Evolutionary conservation across 2,329 filamentous ascomycete species (phyloP).

Genomic region (Cercospora sojina): DNA sequence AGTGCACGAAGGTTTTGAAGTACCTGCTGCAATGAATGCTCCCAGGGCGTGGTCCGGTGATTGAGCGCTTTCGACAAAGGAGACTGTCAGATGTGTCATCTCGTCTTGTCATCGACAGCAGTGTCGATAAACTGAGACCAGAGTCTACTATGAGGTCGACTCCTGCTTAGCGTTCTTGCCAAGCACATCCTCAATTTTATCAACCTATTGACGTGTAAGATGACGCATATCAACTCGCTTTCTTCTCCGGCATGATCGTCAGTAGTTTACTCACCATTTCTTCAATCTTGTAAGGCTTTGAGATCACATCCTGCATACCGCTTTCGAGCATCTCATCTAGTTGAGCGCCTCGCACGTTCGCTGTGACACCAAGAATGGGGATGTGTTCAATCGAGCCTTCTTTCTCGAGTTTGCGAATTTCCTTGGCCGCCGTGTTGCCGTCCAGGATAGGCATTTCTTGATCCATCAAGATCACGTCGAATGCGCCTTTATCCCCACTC

Average conservation of each 20-base stretch:
- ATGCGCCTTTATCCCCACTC: constrained; percentile 22
- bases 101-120: not conserved
- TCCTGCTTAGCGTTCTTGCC: not conserved
- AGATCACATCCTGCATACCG: constrained; percentile 39
- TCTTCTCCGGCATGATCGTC: constrained; percentile 1
- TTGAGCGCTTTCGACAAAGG: not conserved
- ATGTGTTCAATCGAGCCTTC: constrained; percentile 25
- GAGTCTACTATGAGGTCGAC: not conserved
- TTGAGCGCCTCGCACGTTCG: constrained; percentile 38
- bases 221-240: not conserved
- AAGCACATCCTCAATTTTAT: constrained; percentile 11
- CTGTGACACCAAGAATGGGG: constrained; percentile 38
- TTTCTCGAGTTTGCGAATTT: constrained; percentile 33
- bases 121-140: no score
- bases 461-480: constrained; percentile 39
- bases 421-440: constrained; percentile 32
- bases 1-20: not conserved
- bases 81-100: not conserved
- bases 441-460: constrained; percentile 39
- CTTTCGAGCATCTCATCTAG: constrained; percentile 33
- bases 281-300: constrained; percentile 38
- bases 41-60: not conserved
- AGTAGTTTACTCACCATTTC: constrained; percentile 32
- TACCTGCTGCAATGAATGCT: not conserved
- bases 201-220: constrained; percentile 19